Conservation (phyloP, 805 yeast species). For the Saccharomycopsis sp. region DNA sequence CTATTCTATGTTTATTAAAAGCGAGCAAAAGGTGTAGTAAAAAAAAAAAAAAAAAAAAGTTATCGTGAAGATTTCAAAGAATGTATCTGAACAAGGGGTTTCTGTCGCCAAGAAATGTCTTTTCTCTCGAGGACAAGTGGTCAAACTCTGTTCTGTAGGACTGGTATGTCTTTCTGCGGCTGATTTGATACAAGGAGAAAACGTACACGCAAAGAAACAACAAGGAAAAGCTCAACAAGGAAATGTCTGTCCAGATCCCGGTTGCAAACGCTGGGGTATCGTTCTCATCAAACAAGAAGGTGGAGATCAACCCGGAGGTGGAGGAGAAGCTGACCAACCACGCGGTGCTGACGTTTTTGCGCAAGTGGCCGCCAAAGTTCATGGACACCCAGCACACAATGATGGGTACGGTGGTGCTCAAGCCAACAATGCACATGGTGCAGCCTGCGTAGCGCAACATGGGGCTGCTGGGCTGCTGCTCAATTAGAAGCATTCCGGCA, state of each 20-base stretch:
- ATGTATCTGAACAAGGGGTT: conserved; percentile 18
- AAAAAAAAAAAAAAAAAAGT: conserved; percentile 1
- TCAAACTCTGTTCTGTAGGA: conserved; percentile 14
- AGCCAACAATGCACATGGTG: conserved; percentile 9
- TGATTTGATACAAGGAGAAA: conserved; percentile 7
- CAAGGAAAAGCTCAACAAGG: conserved; percentile 8
- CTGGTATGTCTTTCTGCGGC: conserved; percentile 6
- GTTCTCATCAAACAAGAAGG: conserved; percentile 9
- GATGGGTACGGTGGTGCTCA: conserved; percentile 16
- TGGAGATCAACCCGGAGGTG: conserved; percentile 14
- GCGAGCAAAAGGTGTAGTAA: too few species aligned
- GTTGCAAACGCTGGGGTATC: conserved; percentile 9
- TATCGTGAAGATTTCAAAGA: not conserved
- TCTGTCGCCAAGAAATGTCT: conserved; percentile 17
- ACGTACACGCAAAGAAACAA: conserved; percentile 8
- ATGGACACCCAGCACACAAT: conserved; percentile 19
- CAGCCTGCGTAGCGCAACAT: conserved; percentile 10
- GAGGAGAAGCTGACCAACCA: conserved; percentile 12
- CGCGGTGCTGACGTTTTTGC: conserved; percentile 18
- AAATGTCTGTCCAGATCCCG: conserved; percentile 12
- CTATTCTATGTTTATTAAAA: too few species aligned
- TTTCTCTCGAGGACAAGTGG: conserved; percentile 10
- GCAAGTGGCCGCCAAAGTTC: conserved; percentile 19
- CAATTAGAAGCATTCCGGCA: conserved; percentile 12
- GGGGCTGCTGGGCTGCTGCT: not conserved